Evolutionary conservation across 805 yeast species (phyloP).

Genomic region (Metschnikowia peoriensis): DNA sequence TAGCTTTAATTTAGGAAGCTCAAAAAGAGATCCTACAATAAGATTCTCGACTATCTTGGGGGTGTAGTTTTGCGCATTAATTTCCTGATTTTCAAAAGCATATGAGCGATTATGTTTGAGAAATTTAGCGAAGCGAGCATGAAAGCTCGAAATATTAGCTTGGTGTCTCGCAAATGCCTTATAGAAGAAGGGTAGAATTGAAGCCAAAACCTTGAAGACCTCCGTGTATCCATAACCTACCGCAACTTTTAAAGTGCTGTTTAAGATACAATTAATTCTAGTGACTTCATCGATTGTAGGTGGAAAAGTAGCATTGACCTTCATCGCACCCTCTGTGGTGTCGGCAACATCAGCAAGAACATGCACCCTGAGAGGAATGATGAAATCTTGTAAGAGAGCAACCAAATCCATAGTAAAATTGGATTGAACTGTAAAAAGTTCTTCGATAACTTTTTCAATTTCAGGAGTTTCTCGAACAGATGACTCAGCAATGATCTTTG

Average conservation of each 20-base stretch:
- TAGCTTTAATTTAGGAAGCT: constrained; percentile 67
- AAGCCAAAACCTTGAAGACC: constrained; percentile 74
- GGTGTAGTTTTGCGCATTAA: constrained; percentile 31
- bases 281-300: constrained; percentile 95
- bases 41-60: constrained; percentile 39
- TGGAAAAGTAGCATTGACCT: constrained; percentile 79
- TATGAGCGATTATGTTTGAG: constrained; percentile 26
- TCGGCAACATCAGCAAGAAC: constrained; percentile 48
- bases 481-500: constrained; percentile 25
- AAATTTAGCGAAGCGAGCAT: constrained; percentile 48
- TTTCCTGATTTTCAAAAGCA: constrained; percentile 27
- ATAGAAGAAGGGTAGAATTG: constrained; percentile 84
- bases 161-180: constrained; percentile 93
- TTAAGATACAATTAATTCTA: constrained; percentile 79
- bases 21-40: constrained; percentile 62
- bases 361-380: constrained; percentile 73
- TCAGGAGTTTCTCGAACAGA: not conserved
- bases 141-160: constrained; percentile 77
- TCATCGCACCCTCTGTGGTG: constrained; percentile 54
- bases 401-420: constrained; percentile 71
- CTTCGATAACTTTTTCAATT: constrained; percentile 43
- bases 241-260: constrained; percentile 71
- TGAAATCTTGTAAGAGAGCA: constrained; percentile 70
- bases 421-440: constrained; percentile 68
- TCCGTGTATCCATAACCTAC: constrained; percentile 70